These are phyloP conservation scores for Ensete ventricosum DNA, from an alignment of 176 grass and related monocot species.

Conservation along the genomic window DNA sequence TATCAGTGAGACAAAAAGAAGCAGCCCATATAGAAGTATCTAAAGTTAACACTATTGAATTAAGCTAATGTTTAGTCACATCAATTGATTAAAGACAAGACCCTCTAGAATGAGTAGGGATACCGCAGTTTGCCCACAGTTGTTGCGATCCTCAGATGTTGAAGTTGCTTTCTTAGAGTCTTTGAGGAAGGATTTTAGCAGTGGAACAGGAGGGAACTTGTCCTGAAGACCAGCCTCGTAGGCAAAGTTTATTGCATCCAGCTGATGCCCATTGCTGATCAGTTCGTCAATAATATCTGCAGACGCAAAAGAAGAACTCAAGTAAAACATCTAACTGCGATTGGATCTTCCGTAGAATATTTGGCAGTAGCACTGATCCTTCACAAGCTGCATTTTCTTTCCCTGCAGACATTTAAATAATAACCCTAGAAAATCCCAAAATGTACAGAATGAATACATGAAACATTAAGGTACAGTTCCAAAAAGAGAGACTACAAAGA, in stretches of 20 bases:
- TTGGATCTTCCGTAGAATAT: neutral
- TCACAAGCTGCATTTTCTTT: neutral
- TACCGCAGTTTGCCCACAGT: conserved; percentile 54
- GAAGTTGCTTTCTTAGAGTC: conserved; percentile 47
- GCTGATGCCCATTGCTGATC: conserved; percentile 73
- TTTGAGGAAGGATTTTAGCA: conserved; percentile 71
- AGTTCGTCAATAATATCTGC: conserved; percentile 84
- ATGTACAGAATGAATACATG: no score
- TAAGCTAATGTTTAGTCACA: no score
- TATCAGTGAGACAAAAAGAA: neutral
- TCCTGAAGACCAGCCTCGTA: conserved; percentile 84
- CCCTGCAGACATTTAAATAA: neutral
- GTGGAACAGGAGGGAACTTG: conserved; percentile 64
- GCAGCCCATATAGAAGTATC: neutral
- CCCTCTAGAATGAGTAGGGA: neutral
- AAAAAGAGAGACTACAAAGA: no score
- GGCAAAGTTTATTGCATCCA: conserved; percentile 86
- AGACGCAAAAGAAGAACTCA: neutral
- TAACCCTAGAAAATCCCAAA: no score
- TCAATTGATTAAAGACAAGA: no score
- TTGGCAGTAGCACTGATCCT: neutral
- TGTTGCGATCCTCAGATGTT: conserved; percentile 41
- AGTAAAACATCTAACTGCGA: neutral
- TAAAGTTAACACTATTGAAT: neutral
- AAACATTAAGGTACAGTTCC: no score